phyloP scores from a whole-genome alignment of 495 filamentous ascomycete genomes.

The Lineolata rhizophorae region DNA sequence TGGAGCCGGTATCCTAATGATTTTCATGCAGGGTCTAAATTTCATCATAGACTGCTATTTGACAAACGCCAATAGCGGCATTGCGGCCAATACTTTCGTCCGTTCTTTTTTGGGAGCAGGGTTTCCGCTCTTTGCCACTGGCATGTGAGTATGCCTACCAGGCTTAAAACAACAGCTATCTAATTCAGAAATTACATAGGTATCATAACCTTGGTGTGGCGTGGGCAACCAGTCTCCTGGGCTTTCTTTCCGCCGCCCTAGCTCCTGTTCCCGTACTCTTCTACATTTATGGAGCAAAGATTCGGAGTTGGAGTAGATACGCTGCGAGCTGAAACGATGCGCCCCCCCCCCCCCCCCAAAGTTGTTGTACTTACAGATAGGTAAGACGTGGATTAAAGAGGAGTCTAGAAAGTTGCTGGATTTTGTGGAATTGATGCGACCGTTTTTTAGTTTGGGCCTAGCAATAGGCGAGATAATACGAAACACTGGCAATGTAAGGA shows the following conservation, averaged over 20 bases:
- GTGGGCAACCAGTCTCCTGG: slow-evolving; percentile 55
- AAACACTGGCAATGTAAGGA: too few species aligned
- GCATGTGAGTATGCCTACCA: slow-evolving; percentile 19
- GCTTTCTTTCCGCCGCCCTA: slow-evolving; percentile 53
- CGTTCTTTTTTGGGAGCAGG: slow-evolving; percentile 52
- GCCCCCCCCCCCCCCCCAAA: too few species aligned
- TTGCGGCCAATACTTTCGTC: slow-evolving; percentile 58
- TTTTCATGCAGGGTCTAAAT: slow-evolving; percentile 54
- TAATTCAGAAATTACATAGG: not conserved
- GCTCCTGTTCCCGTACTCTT: slow-evolving; percentile 65
- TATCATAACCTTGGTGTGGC: too few species aligned
- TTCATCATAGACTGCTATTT: slow-evolving; percentile 61
- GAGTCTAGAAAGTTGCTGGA: too few species aligned
- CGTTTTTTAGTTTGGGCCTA: too few species aligned
- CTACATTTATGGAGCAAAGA: slow-evolving; percentile 67
- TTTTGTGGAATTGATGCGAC: too few species aligned
- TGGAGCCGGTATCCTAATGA: slow-evolving; percentile 50
- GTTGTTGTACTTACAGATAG: too few species aligned
- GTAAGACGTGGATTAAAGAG: too few species aligned
- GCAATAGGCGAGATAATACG: too few species aligned
- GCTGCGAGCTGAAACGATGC: too few species aligned
- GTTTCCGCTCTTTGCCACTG: slow-evolving; percentile 64
- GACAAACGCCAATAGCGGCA: slow-evolving; percentile 58
- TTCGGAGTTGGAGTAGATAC: too few species aligned
- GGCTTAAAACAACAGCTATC: not conserved